These are phyloP conservation scores for Boehmeria nivea DNA, from an alignment of 306 rosid species.

Conservation along the genomic window DNA sequence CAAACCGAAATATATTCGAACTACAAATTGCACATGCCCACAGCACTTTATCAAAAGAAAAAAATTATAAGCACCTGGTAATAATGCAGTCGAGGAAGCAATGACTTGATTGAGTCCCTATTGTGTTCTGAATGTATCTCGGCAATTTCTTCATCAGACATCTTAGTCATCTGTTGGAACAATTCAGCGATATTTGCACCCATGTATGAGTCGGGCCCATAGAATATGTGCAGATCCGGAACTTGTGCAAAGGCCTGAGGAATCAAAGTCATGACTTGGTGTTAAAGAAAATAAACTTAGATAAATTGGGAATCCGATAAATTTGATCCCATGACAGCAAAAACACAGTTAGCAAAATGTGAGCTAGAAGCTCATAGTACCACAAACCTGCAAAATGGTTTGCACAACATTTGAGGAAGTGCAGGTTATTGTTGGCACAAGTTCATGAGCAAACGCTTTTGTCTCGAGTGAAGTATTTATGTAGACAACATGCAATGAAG, in stretches of 20 bases:
- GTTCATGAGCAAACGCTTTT: conserved; percentile 90
- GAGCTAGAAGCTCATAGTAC: conserved; percentile 3
- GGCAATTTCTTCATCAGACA: conserved; percentile 81
- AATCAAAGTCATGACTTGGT: conserved; percentile 12
- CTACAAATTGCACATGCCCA: not conserved
- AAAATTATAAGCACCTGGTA: conserved; percentile 41
- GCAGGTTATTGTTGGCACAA: conserved; percentile 97
- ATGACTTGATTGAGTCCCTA: conserved; percentile 56
- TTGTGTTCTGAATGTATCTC: conserved; percentile 71
- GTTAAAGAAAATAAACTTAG: no score
- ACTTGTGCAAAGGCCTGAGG: conserved; percentile 91
- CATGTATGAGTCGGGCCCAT: conserved; percentile 99
- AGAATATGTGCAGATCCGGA: conserved; percentile 67
- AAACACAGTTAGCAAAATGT: conserved; percentile 11
- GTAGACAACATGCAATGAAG: conserved; percentile 84
- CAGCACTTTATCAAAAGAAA: not conserved
- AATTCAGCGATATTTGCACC: conserved; percentile 88
- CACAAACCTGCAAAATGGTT: conserved; percentile 80
- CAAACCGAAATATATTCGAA: not conserved
- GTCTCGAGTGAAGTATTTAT: conserved; percentile 89
- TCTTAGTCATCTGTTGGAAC: conserved; percentile 72
- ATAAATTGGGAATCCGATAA: conserved; percentile 3
- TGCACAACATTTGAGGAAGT: conserved; percentile 96
- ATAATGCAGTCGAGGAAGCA: conserved; percentile 73
- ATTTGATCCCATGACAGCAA: not conserved